These are phyloP conservation scores for Leccinum subtestaceum DNA, from an alignment of 768 basidiomycete species.

Conservation along the genomic window DNA sequence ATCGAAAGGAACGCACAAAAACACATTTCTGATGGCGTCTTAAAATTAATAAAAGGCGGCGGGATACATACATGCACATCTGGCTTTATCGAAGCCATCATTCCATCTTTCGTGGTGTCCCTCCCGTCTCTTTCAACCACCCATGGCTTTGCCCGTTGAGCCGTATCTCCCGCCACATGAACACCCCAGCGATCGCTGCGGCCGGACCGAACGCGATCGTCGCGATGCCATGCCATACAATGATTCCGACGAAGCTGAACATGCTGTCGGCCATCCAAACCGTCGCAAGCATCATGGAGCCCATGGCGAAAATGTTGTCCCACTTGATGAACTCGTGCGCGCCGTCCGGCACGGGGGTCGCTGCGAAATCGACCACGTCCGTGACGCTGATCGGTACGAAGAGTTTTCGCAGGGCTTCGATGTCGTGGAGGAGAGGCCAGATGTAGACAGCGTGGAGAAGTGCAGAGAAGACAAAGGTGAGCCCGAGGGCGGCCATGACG, in stretches of 20 bases:
- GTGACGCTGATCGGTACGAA: conserved; percentile 12
- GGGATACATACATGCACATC: neutral
- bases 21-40: too few species aligned
- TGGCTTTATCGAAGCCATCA: neutral
- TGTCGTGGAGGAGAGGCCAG: conserved; percentile 13
- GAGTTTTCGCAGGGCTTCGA: conserved; percentile 2
- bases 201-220: conserved; percentile 47
- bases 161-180: conserved; percentile 46
- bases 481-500: conserved; percentile 15
- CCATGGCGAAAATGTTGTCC: conserved; percentile 43
- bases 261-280: conserved; percentile 46
- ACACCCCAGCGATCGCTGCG: conserved; percentile 45
- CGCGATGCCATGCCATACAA: conserved; percentile 44
- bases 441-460: conserved; percentile 27
- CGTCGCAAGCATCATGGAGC: conserved; percentile 41
- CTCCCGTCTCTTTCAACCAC: neutral
- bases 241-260: conserved; percentile 33
- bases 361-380: neutral
- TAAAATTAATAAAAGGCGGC: neutral
- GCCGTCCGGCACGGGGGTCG: conserved; percentile 9
- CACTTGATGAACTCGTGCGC: conserved; percentile 47
- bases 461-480: conserved; percentile 21
- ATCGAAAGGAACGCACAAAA: neutral
- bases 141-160: neutral
- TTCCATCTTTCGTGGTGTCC: conserved; percentile 1